Evolutionary conservation across 495 filamentous ascomycete species (phyloP), one percentile per base, ranked within the genome.

Genomic region (Rostrohypoxylon terebratum): DNA sequence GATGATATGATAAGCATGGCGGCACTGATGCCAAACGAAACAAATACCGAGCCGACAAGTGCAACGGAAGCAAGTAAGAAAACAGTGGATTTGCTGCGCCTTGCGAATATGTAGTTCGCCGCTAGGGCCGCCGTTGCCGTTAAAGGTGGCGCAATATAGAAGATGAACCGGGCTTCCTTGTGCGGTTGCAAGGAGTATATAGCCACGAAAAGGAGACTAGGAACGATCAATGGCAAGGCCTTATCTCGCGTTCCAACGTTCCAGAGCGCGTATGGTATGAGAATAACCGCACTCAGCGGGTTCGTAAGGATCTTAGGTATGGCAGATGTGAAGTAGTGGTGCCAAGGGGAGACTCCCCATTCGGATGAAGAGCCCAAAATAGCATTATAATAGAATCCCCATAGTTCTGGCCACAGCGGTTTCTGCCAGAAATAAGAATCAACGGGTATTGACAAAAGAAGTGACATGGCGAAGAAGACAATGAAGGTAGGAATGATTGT

Each of bases 111-210:
- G 78, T 90, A 91, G 18, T 87, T 84, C 1, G 93, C 92, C 16
- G 90, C 90, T 1, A 93, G 83, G 0, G 94, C 90, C 7, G 94
- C 91, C 18, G 89, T 85, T 4, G 92, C 91, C 0, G 96, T 97
- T 4, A 98, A 81, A 0, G 89, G 82, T 0, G 96, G 96, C 47
- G 97, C 85, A 71, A 88, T 83, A 81, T 98, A 98, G 66, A 98
- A 85, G 71, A 99, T 91, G 83, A 99, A 99, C 18, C 96, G 91
- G 83, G 93, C 92, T 81, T 99, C 96, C 78, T 99, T 99, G 80
- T 99, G 96, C 3, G 96, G 94, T 48, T 96, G 90, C 6, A 86
- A 53, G 53, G 92, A 95, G 82, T 97, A 99, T 40, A 96, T 77
- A 0, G 86, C 85, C 5, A 96, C 83, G 73, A 96, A 99, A 18